Base-by-base conservation (phyloP, 2,329 filamentous ascomycete genomes). In the Hirsutella thompsonii region DNA sequence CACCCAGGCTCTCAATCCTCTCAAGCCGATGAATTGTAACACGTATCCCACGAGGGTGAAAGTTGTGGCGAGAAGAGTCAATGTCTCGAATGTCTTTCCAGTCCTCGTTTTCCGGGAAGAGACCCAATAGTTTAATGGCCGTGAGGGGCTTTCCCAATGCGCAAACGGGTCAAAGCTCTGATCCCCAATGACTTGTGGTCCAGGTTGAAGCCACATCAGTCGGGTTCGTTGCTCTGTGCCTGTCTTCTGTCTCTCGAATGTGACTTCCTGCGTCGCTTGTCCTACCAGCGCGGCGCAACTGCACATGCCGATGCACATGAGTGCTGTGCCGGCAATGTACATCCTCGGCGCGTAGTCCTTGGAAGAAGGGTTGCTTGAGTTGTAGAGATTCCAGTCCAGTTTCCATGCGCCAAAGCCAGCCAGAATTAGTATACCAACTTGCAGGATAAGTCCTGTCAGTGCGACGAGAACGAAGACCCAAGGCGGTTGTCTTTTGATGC, bases 101-200 rank as follows among this genome's bases (percentile, higher is more conserved):
- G 19, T 20, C 8, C 14, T 20, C 13, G 10, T 28, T 18, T 45
- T 48, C 11, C 34, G 18, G 8, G 46, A 47, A 5, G 43, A 44
- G 19, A 28, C 48, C 43, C 46, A 49, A 16, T 30, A 36, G 18
- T 14, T 21, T 11, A 43, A 20, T 13, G 20, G 41, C 3, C 20
- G 29, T 11, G 23, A 36, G 3, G 5, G 34, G 3, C 37, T 35
- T 29, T 53, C 51, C 8, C 43, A 36, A 32, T 47, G 46, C 4
- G 40, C 44, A 37, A 49, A 53, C 3, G 51, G 30, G n/a, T 49
- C 47, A 20, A 53, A 53, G 13, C 29, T 52, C 23, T 53, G 51
- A 29, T 53, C 51, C 5, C 49, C 50, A 3, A 52, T 43, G n/a
- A 43, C 39, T 13, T 52, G 49, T 3, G 38, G 39, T 0, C 51